phyloP scores from a whole-genome alignment of 495 filamentous ascomycete genomes.

The Lasiosphaeria hispida region DNA sequence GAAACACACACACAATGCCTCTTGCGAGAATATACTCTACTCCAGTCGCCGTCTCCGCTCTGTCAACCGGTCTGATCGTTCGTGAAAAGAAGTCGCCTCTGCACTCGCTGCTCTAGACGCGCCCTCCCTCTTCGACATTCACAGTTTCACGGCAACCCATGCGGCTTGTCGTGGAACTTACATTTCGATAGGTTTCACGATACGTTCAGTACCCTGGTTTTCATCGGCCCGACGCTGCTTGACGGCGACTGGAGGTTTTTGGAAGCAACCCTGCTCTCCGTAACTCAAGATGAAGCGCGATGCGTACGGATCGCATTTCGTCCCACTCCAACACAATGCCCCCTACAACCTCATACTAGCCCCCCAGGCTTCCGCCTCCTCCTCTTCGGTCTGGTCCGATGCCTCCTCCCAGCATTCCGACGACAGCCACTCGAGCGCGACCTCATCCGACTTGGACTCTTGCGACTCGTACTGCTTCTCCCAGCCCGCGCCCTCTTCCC shows the following conservation, averaged over 20 bases:
- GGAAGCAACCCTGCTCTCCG: constrained; percentile 30
- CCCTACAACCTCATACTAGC: constrained; percentile 68
- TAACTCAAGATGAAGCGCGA: constrained; percentile 53
- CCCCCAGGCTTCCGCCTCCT: constrained; percentile 70
- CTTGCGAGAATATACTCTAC: constrained; percentile 44
- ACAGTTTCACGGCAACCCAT: constrained; percentile 32
- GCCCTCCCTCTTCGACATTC: constrained; percentile 42
- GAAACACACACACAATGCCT: constrained; percentile 51
- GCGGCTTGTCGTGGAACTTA: constrained; percentile 34
- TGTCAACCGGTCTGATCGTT: constrained; percentile 55
- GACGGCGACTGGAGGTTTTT: constrained; percentile 54
- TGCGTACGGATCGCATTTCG: constrained; percentile 46
- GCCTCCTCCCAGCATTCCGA: constrained; percentile 56
- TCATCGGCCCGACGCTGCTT: constrained; percentile 49
- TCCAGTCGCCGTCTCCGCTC: constrained; percentile 58
- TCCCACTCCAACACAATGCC: constrained; percentile 40
- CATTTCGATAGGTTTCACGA: constrained; percentile 44
- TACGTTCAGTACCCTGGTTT: constrained; percentile 38
- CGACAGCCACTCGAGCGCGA: constrained; percentile 36
- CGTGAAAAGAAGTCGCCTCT: constrained; percentile 48
- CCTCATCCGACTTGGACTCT: constrained; percentile 40
- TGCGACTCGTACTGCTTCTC: constrained; percentile 41
- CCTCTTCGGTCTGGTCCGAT: constrained; percentile 77
- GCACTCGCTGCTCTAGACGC: constrained; percentile 45
- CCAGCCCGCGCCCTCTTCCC: constrained; percentile 26